Percentiles rank a stretch among this genome's conserved stretches.
Conservation (phyloP, 2,329 filamentous ascomycete genomes). For the Hawksworthiomyces lignivorus region DNA sequence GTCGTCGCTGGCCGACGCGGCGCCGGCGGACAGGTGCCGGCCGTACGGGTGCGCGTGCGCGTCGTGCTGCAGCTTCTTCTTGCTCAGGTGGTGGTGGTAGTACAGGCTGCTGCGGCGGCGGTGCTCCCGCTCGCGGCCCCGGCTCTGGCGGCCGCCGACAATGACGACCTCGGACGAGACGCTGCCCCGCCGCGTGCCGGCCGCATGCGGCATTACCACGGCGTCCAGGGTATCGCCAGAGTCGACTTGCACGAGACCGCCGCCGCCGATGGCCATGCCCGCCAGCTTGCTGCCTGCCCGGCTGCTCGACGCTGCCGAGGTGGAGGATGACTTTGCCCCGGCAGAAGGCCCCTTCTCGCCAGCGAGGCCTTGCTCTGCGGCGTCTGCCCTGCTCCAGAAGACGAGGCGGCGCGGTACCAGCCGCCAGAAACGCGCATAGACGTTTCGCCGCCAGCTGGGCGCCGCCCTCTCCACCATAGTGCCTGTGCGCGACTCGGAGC, state of each 20-base stretch:
- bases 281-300: not conserved
- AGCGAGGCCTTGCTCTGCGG: too few species aligned
- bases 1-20: not conserved
- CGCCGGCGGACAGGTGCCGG: not conserved
- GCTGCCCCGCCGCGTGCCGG: not conserved
- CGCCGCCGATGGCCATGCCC: not conserved
- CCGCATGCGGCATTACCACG: not conserved
- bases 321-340: too few species aligned
- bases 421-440: too few species aligned
- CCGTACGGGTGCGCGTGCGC: not conserved
- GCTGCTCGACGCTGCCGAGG: too few species aligned
- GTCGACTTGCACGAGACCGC: not conserved
- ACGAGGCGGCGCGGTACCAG: too few species aligned
- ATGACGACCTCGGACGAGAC: not conserved
- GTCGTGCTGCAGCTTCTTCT: too few species aligned
- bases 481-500: not conserved
- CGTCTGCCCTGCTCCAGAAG: too few species aligned
- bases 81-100: constrained; percentile 4
- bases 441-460: too few species aligned
- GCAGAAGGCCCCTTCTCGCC: too few species aligned
- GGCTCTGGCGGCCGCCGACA: not conserved
- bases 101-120: constrained; percentile 5
- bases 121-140: not conserved
- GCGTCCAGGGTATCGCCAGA: not conserved
- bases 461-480: not conserved